A percentile compares a stretch with the other conserved stretches of the same genome.
Evolutionary conservation across 805 yeast species (phyloP).

Genomic region (Ogataea zsoltii): DNA sequence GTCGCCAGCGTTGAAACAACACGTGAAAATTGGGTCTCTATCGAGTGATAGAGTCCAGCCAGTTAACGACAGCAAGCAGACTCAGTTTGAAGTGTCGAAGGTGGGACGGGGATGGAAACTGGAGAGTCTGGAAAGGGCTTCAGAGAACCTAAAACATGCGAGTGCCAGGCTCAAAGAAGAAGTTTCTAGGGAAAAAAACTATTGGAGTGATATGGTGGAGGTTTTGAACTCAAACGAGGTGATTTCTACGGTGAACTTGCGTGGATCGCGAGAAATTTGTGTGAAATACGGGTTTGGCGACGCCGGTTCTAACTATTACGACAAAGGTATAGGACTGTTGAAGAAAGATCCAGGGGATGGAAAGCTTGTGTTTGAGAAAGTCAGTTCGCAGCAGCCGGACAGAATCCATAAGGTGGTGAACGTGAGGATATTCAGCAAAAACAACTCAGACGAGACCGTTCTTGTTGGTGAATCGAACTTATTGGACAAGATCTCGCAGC

Average conservation of each 20-base stretch:
- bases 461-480: conserved; percentile 59
- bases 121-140: conserved; percentile 60
- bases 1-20: conserved; percentile 78
- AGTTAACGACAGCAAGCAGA: conserved; percentile 21
- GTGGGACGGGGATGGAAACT: conserved; percentile 85
- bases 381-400: conserved; percentile 36
- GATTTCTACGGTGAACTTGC: conserved; percentile 64
- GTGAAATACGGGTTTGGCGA: conserved; percentile 91
- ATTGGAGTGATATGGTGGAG: conserved; percentile 58
- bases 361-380: conserved; percentile 39
- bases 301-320: conserved; percentile 76
- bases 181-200: conserved; percentile 58
- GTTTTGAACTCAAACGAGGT: conserved; percentile 56
- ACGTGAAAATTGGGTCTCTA: conserved; percentile 74
- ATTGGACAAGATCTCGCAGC: conserved; percentile 20
- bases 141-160: conserved; percentile 51
- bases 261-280: conserved; percentile 57
- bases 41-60: conserved; percentile 45
- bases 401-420: conserved; percentile 50
- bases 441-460: conserved; percentile 40
- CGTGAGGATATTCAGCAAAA: conserved; percentile 47
- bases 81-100: conserved; percentile 30
- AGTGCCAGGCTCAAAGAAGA: conserved; percentile 53
- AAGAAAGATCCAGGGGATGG: conserved; percentile 50
- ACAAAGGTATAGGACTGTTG: conserved; percentile 74